These are phyloP conservation scores for Hygrocybe coccinea DNA, from an alignment of 768 basidiomycete species.

Conservation along the genomic window DNA sequence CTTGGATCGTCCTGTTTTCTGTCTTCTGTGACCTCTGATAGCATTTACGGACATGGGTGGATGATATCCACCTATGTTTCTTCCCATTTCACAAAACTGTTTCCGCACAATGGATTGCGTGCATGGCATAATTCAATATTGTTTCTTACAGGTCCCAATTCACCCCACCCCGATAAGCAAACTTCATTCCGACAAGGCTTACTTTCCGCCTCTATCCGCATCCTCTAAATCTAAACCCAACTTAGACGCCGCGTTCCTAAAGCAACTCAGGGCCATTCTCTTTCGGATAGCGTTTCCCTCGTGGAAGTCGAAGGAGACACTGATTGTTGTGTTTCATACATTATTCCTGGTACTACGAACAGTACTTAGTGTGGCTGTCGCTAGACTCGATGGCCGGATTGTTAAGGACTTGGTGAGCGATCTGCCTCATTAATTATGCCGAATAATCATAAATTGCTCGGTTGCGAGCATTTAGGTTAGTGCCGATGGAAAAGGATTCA, in stretches of 20 bases:
- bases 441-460: background rate
- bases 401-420: slow-evolving; percentile 72
- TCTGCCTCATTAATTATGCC: background rate
- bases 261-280: slow-evolving; percentile 70
- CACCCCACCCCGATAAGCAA: slow-evolving; percentile 46
- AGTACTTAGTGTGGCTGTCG: slow-evolving; percentile 82
- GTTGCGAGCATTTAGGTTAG: too few species aligned
- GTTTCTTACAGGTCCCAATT: slow-evolving; percentile 35
- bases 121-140: too few species aligned
- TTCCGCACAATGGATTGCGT: too few species aligned
- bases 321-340: slow-evolving; percentile 73
- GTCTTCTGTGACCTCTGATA: too few species aligned
- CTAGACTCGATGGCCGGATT: slow-evolving; percentile 82
- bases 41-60: background rate
- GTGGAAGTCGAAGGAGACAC: slow-evolving; percentile 60
- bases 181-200: slow-evolving; percentile 47
- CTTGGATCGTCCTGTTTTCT: too few species aligned
- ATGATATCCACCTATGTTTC: too few species aligned
- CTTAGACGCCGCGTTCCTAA: slow-evolving; percentile 63
- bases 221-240: slow-evolving; percentile 49
- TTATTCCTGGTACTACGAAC: slow-evolving; percentile 83
- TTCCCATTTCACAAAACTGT: too few species aligned
- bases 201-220: slow-evolving; percentile 57
- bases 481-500: slow-evolving; percentile 79
- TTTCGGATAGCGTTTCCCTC: slow-evolving; percentile 66